Evolutionary conservation across 306 rosid genomes (phyloP).

Genomic region (Amphicarpaea edgeworthii): DNA sequence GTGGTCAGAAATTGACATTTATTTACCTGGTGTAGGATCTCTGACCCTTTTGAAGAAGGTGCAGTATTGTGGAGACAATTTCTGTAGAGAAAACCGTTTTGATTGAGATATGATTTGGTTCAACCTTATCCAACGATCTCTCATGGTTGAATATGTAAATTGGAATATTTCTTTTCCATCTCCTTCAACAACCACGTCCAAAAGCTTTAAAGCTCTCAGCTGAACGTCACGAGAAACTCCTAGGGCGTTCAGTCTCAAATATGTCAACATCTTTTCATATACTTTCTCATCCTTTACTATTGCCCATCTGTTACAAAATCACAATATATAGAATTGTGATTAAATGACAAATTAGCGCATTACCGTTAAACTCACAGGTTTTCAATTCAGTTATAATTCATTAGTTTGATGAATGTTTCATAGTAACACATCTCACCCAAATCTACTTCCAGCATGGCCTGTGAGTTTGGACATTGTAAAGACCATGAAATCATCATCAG

Average conservation of each 20-base stretch:
- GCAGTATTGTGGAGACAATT: slow-evolving; percentile 45
- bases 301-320: slow-evolving; percentile 57
- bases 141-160: slow-evolving; percentile 50
- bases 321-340: background rate
- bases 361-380: background rate
- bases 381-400: background rate
- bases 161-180: slow-evolving; percentile 47
- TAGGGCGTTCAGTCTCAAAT: background rate
- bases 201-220: slow-evolving; percentile 54
- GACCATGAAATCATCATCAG: slow-evolving; percentile 58
- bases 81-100: slow-evolving; percentile 60
- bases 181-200: slow-evolving; percentile 45
- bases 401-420: background rate
- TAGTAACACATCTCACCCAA: slow-evolving; percentile 45
- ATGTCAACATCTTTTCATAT: slow-evolving; percentile 49
- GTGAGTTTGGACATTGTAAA: slow-evolving; percentile 64
- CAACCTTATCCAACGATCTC: slow-evolving; percentile 51
- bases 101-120: slow-evolving; percentile 40
- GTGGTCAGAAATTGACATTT: too few species aligned
- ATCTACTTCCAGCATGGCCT: slow-evolving; percentile 64
- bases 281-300: slow-evolving; percentile 55
- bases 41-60: slow-evolving; percentile 38
- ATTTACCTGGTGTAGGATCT: slow-evolving; percentile 61
- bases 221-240: slow-evolving; percentile 62
- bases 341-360: too few species aligned